phyloP scores from a whole-genome alignment of 2,329 filamentous ascomycete genomes.

The Trichophyton equinum region DNA sequence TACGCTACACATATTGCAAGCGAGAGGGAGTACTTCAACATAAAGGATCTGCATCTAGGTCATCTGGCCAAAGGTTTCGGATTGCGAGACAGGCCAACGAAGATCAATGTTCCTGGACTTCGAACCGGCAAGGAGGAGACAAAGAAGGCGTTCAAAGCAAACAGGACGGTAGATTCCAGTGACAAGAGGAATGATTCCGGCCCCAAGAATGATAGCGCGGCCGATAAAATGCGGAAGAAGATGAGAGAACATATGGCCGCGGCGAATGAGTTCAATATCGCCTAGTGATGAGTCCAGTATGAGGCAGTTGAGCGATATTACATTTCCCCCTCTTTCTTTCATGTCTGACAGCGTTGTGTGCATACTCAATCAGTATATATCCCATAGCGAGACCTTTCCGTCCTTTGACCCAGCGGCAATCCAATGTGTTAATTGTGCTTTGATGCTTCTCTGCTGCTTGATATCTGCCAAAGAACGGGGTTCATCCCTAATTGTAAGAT shows the following conservation, averaged over 20 bases:
- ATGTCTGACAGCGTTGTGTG: slow-evolving; percentile 12
- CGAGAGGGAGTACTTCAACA: slow-evolving; percentile 80
- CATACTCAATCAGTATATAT: slow-evolving; percentile 58
- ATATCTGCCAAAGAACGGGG: slow-evolving; percentile 36
- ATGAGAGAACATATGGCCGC: slow-evolving; percentile 40
- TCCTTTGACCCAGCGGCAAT: slow-evolving; percentile 84
- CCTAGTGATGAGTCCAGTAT: slow-evolving; percentile 21
- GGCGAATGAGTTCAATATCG: slow-evolving; percentile 47
- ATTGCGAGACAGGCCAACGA: slow-evolving; percentile 73
- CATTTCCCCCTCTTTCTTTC: background rate
- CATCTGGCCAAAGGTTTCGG: slow-evolving; percentile 92
- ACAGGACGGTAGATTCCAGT: slow-evolving; percentile 23
- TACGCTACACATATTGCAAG: slow-evolving; percentile 87
- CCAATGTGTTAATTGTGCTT: slow-evolving; percentile 68
- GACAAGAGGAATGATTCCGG: slow-evolving; percentile 18
- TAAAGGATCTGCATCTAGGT: slow-evolving; percentile 78
- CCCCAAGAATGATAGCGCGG: slow-evolving; percentile 33
- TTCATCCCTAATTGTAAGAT: slow-evolving; percentile 3
- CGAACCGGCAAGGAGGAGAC: slow-evolving; percentile 37
- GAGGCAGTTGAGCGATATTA: background rate
- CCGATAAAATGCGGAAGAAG: slow-evolving; percentile 42
- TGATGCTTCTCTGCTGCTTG: slow-evolving; percentile 50
- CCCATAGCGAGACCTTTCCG: slow-evolving; percentile 90
- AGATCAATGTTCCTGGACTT: slow-evolving; percentile 49
- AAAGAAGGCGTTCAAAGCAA: slow-evolving; percentile 37